phyloP scores from a whole-genome alignment of 2,329 filamentous ascomycete species.

The Fusarium scirpi region DNA sequence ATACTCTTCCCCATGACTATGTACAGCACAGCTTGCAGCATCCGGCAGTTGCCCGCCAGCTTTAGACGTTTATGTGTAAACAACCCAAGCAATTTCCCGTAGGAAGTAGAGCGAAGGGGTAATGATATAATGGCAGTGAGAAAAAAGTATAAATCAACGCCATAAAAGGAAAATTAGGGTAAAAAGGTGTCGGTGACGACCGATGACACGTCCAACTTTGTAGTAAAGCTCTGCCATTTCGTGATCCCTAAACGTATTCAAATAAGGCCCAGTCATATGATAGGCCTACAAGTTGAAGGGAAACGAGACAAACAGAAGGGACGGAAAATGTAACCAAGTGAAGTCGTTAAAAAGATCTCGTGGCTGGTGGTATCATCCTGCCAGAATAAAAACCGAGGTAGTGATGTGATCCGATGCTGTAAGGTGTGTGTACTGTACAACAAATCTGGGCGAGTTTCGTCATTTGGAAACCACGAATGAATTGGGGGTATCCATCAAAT shows the following conservation, averaged over 20 bases:
- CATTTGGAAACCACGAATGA: constrained; percentile 31
- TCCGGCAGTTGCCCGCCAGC: constrained; percentile 34
- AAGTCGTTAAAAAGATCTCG: constrained; percentile 35
- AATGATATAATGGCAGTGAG: constrained; percentile 3
- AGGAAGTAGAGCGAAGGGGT: constrained; percentile 20
- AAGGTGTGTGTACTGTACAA: constrained; percentile 10
- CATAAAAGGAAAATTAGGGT: constrained; percentile 36
- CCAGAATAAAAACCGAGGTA: constrained; percentile 22
- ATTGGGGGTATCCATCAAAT: constrained; percentile 42
- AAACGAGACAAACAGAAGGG: constrained; percentile 14
- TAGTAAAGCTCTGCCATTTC: constrained; percentile 22
- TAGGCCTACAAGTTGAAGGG: background rate
- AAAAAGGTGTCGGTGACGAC: constrained; percentile 40
- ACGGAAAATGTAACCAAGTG: constrained; percentile 33
- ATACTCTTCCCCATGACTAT: constrained; percentile 26
- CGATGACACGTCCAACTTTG: constrained; percentile 37
- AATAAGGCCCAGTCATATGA: background rate
- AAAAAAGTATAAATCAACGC: constrained; percentile 27
- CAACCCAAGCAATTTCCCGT: constrained; percentile 16
- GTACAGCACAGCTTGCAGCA: constrained; percentile 42
- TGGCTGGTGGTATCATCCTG: constrained; percentile 14
- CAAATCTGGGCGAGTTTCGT: constrained; percentile 27
- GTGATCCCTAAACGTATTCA: constrained; percentile 5
- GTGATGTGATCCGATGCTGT: constrained; percentile 22
- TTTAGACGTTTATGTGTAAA: constrained; percentile 39